Evolutionary conservation across 495 filamentous ascomycete genomes (phyloP), one percentile per base, ranked within the genome.

Genomic region (Xylaria flabelliformis): DNA sequence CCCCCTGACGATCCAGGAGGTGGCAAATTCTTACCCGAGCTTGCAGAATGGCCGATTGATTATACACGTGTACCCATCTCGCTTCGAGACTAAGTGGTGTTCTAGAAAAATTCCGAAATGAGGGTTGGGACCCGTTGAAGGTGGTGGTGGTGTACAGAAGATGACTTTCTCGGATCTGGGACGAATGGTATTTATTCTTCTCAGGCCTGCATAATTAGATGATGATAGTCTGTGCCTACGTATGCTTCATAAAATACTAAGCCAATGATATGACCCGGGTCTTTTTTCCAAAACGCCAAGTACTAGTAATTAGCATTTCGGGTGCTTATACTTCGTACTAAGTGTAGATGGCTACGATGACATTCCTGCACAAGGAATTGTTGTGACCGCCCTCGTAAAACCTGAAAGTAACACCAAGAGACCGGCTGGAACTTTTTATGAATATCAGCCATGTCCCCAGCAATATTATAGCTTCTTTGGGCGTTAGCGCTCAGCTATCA

Each of bases 1-100:
- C 75, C 74, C 77, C 77, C 77, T 77, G 77, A 73, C 73, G 75
- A 79, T 79, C 75, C 74, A 79, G 77, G 75, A 73, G 75, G 77
- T 77, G 77, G 77, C 77, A 48, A 79, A 77, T 46, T 70, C 36
- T 4, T 12, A 42, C 46, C 26, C 44, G 19, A 12, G 4, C 7
- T 42, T 24, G 13, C 15, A 34, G 19, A 50, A 26, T 26, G 19
- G 58, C 42, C 29, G 19, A 53, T 51, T 32, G 19, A 53, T 51
- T 32, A 42, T 42, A 42, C 39, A 42, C 39, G 39, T 42, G 39
- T 13, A 53, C 42, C 46, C n/a, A 63, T 58, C 58, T 64, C 39
- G 69, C 44, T 71, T 71, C 61, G 50, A 71, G 39, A 55, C 42
- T 34, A 50, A 2, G 4, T 26, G 26, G n/a, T 69, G 67, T 69